Base-by-base conservation (phyloP, 371 early-diverging fungal genomes). In the Capillidium rhysosporum region DNA sequence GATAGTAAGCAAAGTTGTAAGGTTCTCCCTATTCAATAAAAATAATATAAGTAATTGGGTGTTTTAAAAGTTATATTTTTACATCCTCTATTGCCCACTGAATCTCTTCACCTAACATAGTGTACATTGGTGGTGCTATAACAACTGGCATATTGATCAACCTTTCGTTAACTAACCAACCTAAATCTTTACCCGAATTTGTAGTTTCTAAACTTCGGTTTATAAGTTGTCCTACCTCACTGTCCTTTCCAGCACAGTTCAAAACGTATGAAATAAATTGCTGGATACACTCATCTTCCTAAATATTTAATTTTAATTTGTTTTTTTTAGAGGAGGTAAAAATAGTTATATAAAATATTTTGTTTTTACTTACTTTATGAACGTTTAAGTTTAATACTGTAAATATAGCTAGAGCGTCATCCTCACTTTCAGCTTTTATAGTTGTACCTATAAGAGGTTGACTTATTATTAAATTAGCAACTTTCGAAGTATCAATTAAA, bases 101-200 rank as follows among this genome's bases (percentile, higher is more conserved):
- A 34, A 87, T 63, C 57, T 93, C 94, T 43, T 89, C 86, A 45
- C 72, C 57, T 46, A 92, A 70, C 88, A 93, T 82, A 20, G 69
- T 74, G 61, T 85, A 82, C 84, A 94, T 81, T 1, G 87, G 90
- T 10, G 90, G 82, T 18, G 80, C 79, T 21, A 93, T 69, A 61
- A 91, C 86, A 31, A 88, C 84, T 4, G 97, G 94, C 91, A 96
- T 89, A 64, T 96, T 96, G 61, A 96, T 77, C 20, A 96, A 76
- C 8, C 97, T 67, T 58, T 92, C 93, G 57, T 81, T 83, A n/a
- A 96, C 39, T 23, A 93, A 62, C 4, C 12, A 21, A 24, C 54
- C 54, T 9, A 54, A 20, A 31, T 54, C 45, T 21, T 29, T 14
- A 1, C 10, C 10, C 4, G 43, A 45, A 16, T 29, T 24, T 16